phyloP scores from a whole-genome alignment of 441 rosid genomes.

The Gossypium davidsonii region DNA sequence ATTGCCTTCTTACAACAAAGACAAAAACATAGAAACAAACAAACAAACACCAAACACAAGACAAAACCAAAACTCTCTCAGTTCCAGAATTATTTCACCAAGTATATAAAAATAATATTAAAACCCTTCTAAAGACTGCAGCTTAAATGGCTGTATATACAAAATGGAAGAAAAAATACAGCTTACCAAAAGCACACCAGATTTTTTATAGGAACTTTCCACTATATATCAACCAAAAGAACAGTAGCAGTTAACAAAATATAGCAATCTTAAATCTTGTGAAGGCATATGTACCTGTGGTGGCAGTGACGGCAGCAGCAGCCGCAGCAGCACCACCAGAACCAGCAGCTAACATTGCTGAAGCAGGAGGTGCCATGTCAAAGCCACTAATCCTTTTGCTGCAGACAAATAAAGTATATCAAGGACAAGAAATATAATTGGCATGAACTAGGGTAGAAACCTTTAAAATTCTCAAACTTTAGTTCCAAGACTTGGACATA shows the following conservation, averaged over 20 bases:
- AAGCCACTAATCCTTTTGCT: conserved; percentile 95
- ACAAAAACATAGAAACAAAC: conserved; percentile 55
- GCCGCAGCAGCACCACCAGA: conserved; percentile 28
- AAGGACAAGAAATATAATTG: neutral
- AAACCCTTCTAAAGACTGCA: conserved; percentile 31
- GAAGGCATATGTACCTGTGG: conserved; percentile 40
- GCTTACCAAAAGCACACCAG: conserved; percentile 89
- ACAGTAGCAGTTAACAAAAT: conserved; percentile 33
- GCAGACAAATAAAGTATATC: conserved; percentile 22
- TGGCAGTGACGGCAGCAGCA: conserved; percentile 25
- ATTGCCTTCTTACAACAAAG: conserved; percentile 79
- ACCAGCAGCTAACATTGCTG: conserved; percentile 65
- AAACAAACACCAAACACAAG: conserved; percentile 72
- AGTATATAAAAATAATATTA: conserved; percentile 36
- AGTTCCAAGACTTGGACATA: neutral
- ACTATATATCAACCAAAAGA: conserved; percentile 55
- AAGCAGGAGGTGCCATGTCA: conserved; percentile 91
- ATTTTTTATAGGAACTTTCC: conserved; percentile 52
- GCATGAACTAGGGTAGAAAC: neutral
- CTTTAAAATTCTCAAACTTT: neutral
- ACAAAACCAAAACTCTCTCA: conserved; percentile 72
- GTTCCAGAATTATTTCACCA: conserved; percentile 56
- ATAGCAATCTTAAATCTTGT: conserved; percentile 14
- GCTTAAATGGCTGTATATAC: conserved; percentile 20
- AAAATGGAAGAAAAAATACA: conserved; percentile 31